These are phyloP conservation scores for Scedosporium boydii DNA, from an alignment of 2,329 filamentous ascomycete species.

Conservation along the genomic window DNA sequence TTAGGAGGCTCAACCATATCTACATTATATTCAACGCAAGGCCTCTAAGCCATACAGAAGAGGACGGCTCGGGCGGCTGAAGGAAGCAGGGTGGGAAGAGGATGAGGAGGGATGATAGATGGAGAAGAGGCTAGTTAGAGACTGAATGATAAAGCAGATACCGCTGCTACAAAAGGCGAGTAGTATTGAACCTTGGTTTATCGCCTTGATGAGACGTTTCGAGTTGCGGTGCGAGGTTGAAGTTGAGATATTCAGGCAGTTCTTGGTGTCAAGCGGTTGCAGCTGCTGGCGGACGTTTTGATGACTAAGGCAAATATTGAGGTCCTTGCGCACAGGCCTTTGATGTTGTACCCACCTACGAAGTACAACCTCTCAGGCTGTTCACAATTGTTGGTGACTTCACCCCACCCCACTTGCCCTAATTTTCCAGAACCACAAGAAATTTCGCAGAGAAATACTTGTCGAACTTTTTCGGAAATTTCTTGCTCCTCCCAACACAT, in stretches of 20 bases:
- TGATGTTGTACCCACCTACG: neutral
- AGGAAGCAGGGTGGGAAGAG: neutral
- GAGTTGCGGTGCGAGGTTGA: too few species aligned
- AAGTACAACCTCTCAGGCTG: too few species aligned
- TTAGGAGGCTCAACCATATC: neutral
- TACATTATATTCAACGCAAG: neutral
- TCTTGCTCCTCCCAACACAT: conserved; percentile 10
- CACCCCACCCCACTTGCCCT: conserved; percentile 15
- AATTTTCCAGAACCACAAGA: conserved; percentile 21
- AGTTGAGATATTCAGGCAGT: too few species aligned
- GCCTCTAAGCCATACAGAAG: neutral
- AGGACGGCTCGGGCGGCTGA: neutral
- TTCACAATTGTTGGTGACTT: too few species aligned
- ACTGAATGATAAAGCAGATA: neutral
- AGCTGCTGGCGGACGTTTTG: neutral
- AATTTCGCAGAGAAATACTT: conserved; percentile 12
- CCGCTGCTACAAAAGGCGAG: neutral
- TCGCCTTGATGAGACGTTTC: too few species aligned
- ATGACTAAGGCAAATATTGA: neutral
- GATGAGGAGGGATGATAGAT: neutral
- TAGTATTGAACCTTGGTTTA: neutral
- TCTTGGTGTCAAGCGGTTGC: too few species aligned
- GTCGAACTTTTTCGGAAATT: neutral
- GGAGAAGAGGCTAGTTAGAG: neutral
- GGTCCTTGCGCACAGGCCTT: neutral